Evolutionary conservation across 2,329 filamentous ascomycete genomes (phyloP), one percentile per base, ranked within the genome.

Genomic region (Ophiocordyceps robertsii): DNA sequence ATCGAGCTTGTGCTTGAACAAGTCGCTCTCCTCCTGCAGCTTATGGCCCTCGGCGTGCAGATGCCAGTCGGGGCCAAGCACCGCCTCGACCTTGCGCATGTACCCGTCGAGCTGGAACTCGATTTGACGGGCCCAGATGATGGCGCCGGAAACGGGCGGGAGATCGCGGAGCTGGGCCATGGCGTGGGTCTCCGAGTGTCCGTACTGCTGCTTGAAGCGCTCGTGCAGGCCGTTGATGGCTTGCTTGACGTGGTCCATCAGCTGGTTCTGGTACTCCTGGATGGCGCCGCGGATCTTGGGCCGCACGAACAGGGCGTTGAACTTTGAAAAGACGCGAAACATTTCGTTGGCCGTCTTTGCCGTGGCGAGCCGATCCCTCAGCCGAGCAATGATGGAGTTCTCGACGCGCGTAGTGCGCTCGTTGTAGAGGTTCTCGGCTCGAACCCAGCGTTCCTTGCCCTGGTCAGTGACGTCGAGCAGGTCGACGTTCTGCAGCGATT

Each of bases 291-390:
- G 82, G 65, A 99, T 96, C 72, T 98, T 98, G n/a, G 92, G 92
- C 46, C 92, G 80, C 44, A 99, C 90, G 53, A 99, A 94, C 29
- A 99, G 80, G 2, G 92, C 92, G 59, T 99, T 99, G 75, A 99
- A 99, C 60, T 96, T 96, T 42, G 92, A 96, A 61, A 98, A 98
- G 47, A 99, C 92, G 43, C 93, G 84, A 62, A 99, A 99, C 92
- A 98, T 99, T 64, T 98, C 93, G 58, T 94, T 96, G 35, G 92
- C 92, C 47, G 88, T 95, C 70, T 94, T 95, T 12, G 92, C 90
- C 7, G 88, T 95, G 13, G 89, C 92, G 43, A 98, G 73, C 45
- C 92, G 84, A 63, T 98, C 92, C 55, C 92, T 77, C 29, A 98
- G 72, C 42, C 88, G 77, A 30, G 92, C 88, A 59, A 99, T 99